Evolutionary conservation across 441 rosid genomes (phyloP).

Genomic region (Arabidopsis hybrid): DNA sequence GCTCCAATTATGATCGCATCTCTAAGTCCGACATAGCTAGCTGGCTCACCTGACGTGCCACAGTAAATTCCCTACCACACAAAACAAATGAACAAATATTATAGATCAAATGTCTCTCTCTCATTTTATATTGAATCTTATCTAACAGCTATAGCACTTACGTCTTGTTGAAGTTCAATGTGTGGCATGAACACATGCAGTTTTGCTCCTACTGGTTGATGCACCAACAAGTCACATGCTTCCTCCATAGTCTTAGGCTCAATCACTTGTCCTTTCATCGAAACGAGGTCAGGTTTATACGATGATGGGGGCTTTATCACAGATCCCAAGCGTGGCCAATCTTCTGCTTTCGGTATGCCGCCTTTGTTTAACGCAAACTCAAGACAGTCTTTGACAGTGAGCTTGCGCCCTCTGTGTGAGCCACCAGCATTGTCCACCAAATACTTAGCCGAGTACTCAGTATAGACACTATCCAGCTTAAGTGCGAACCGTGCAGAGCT

Average conservation of each 20-base stretch:
- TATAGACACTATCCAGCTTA: background rate
- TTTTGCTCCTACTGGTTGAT: slow-evolving; percentile 5
- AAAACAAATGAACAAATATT: background rate
- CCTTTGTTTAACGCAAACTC: background rate
- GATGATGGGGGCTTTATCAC: background rate
- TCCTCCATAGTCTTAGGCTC: background rate
- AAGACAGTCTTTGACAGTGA: background rate
- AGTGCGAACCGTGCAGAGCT: slow-evolving; percentile 10
- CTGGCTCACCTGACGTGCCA: background rate
- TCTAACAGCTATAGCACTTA: background rate
- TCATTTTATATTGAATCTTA: background rate
- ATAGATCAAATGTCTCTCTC: background rate
- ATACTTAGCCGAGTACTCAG: slow-evolving; percentile 17
- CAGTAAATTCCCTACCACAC: slow-evolving; percentile 1
- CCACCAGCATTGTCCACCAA: no score
- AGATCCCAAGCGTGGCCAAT: slow-evolving; percentile 5
- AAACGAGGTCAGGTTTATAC: background rate
- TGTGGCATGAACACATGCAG: slow-evolving; percentile 9
- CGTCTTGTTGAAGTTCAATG: background rate
- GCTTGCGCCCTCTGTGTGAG: background rate
- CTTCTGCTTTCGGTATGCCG: slow-evolving; percentile 4
- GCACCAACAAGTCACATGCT: background rate
- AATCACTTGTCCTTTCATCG: slow-evolving; percentile 7
- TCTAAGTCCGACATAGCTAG: background rate
- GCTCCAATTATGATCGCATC: background rate